Evolutionary conservation across 768 basidiomycete genomes (phyloP).

Genomic region (Lactarius sp.): DNA sequence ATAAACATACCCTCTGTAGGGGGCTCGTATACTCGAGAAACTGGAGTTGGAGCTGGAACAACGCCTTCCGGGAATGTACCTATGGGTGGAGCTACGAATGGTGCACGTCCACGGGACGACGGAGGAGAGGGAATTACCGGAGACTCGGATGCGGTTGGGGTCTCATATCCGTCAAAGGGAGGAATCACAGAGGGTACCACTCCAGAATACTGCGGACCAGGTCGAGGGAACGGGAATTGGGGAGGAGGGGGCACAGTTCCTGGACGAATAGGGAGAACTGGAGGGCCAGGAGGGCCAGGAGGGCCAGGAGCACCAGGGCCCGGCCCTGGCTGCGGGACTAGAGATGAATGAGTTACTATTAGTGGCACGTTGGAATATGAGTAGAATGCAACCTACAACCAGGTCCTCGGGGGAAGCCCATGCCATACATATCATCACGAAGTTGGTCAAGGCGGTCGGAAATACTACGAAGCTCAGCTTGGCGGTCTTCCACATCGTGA

Average conservation of each 20-base stretch:
- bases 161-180: neutral
- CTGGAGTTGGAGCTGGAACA: neutral
- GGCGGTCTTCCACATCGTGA: slow-evolving; percentile 74
- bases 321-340: slow-evolving; percentile 9
- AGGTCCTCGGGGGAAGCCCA: slow-evolving; percentile 27
- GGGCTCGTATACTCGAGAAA: slow-evolving; percentile 16
- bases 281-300: neutral
- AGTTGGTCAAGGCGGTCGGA: slow-evolving; percentile 54
- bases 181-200: neutral
- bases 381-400: neutral
- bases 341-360: neutral
- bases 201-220: neutral
- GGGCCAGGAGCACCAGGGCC: slow-evolving; percentile 2
- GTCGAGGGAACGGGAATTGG: slow-evolving; percentile 3
- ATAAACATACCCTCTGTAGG: slow-evolving; percentile 4
- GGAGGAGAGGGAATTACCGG: slow-evolving; percentile 21
- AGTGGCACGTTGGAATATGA: slow-evolving; percentile 14
- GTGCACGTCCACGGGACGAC: neutral
- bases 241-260: neutral
- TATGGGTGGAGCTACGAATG: slow-evolving; percentile 3
- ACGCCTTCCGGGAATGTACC: neutral
- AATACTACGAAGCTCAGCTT: slow-evolving; percentile 64
- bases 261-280: neutral
- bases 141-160: slow-evolving; percentile 12
- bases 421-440: slow-evolving; percentile 40